phyloP scores from a whole-genome alignment of 2,329 filamentous ascomycete genomes.

The Fusarium coicis region DNA sequence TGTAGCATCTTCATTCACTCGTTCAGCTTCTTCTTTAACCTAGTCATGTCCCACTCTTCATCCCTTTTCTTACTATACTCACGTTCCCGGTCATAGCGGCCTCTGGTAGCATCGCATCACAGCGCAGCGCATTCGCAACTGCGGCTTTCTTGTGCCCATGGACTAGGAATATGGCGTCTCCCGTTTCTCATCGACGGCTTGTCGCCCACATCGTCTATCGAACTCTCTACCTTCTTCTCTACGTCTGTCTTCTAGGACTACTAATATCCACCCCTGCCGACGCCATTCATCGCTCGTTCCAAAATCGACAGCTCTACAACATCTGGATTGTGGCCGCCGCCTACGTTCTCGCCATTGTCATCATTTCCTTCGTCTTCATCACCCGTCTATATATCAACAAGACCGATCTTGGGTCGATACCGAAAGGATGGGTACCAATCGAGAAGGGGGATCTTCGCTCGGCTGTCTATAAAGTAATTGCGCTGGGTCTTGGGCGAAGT shows the following conservation, averaged over 20 bases:
- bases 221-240: conserved; percentile 79
- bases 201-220: conserved; percentile 85
- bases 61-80: conserved; percentile 25
- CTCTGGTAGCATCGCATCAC: not conserved
- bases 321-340: conserved; percentile 82
- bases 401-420: conserved; percentile 81
- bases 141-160: conserved; percentile 10
- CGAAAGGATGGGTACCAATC: conserved; percentile 86
- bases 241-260: conserved; percentile 76
- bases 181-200: conserved; percentile 59
- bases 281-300: conserved; percentile 79
- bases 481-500: conserved; percentile 77
- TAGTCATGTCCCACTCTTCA: conserved; percentile 45
- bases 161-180: conserved; percentile 40
- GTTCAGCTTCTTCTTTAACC: conserved; percentile 29
- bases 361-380: conserved; percentile 81
- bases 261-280: conserved; percentile 85
- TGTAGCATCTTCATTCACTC: conserved; percentile 19
- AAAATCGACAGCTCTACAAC: conserved; percentile 76
- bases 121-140: conserved; percentile 7
- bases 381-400: conserved; percentile 89
- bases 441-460: conserved; percentile 85
- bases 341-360: conserved; percentile 77
- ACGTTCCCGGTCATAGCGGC: conserved; percentile 21
- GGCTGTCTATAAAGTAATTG: conserved; percentile 80